Evolutionary conservation across 805 yeast genomes (phyloP), one percentile per base, ranked within the genome.

Genomic region (Nakazawaea sp.): DNA sequence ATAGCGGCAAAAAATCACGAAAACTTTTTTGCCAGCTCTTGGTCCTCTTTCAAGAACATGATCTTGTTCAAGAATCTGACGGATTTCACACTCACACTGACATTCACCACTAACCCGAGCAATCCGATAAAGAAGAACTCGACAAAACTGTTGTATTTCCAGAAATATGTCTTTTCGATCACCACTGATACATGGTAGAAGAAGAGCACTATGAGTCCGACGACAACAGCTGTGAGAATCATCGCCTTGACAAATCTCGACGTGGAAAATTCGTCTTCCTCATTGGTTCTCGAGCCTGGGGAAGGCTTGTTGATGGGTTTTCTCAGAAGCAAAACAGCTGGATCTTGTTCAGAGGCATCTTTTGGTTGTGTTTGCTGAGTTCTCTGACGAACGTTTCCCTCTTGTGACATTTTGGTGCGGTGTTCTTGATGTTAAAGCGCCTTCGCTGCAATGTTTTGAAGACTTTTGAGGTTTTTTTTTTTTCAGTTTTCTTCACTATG

Each of bases 41-140:
- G 45, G 39, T 55, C 62, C 17, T 44, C 36, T 5, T 38, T 35
- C n/a, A 53, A 40, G 11, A 56, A 42, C 8, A 56, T 35, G 21
- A 35, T 37, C 2, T 33, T 26, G 36, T 56, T 53, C 30, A 55
- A 39, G 19, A 34, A 47, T 23, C 40, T 44, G 18, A 51, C 40
- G 6, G 44, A 25, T 24, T 45, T 49, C 33, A 38, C 39, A 19
- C 45, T 43, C 3, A 45, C 6, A 13, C 40, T 25, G 20, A 43
- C 27, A 38, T 55, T 50, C 4, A 50, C 28, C 2, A 43, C 7
- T 2, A 53, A 21, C 18, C 41, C 42, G 4, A 43, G 25, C 1
- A 44, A 20, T 15, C 40, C 32, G 10, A 27, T 5, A 16, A 23
- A 7, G 18, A 18, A 9, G 24, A 19, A 28, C 25, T 25, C 33